Conservation (phyloP, 148 eudicot genomes). For the Chenopodium berlandieri region DNA sequence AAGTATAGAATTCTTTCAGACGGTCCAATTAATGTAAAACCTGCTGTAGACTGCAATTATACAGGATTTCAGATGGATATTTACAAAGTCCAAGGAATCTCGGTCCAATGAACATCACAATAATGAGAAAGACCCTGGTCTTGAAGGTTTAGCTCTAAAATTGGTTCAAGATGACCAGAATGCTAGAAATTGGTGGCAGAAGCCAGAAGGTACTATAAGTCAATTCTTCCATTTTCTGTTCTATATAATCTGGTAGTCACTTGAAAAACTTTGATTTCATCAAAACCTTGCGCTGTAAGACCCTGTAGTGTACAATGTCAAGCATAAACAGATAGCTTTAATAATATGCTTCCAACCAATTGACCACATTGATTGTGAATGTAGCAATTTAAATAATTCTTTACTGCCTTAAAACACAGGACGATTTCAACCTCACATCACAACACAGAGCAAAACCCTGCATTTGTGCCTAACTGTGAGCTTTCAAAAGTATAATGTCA, state of each 20-base stretch:
- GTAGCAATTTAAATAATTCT: background rate
- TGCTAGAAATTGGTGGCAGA: constrained; percentile 94
- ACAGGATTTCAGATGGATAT: background rate
- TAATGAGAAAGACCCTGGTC: constrained; percentile 62
- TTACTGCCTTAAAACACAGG: constrained; percentile 17
- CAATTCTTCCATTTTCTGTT: background rate
- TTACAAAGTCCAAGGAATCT: background rate
- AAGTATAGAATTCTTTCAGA: background rate
- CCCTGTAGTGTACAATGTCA: background rate
- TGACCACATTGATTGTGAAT: too few relatives aligned
- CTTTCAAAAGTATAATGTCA: constrained; percentile 17
- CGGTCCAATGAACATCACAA: constrained; percentile 73
- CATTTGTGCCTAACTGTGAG: too few relatives aligned
- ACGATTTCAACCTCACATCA: constrained; percentile 11
- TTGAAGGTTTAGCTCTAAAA: constrained; percentile 73
- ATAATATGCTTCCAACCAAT: background rate
- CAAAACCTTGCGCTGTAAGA: background rate
- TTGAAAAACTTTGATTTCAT: background rate
- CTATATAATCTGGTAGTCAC: background rate
- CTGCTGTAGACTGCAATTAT: background rate
- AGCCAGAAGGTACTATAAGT: constrained; percentile 75
- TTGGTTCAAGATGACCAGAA: constrained; percentile 74
- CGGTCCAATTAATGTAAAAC: background rate
- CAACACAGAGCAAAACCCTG: background rate
- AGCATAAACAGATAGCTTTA: background rate